Evolutionary conservation across 805 yeast genomes (phyloP), one percentile per base, ranked within the genome.

Genomic region (Pichia paraexigua): DNA sequence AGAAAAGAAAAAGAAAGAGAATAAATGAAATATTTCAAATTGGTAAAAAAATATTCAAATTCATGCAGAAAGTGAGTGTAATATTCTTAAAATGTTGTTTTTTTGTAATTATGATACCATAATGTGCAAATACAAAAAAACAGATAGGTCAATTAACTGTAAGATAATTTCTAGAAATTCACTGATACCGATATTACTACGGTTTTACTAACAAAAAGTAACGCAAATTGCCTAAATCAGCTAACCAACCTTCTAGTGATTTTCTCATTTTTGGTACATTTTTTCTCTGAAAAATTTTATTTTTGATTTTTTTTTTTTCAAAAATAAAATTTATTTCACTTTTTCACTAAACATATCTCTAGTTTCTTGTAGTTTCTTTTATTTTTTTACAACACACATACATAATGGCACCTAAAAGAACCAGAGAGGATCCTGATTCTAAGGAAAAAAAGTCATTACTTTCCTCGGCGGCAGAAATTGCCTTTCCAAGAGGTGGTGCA

Each of bases 401-500:
- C 15, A 21, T 9, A 4, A 51, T 51, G 53, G 51, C 53, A 45
- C 67, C 68, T 35, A 77, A 77, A 61, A 75, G 81, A 71, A 74
- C 71, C 60, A 76, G 79, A 69, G 71, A 74, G 40, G 78, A 73
- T 45, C 62, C 70, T 20, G 63, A 59, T n/a, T 46, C 61, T 2
- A 68, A 62, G 45, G 65, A 50, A 13, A 52, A 46, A 70, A 69
- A 58, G 32, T 58, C 67, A 12, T 56, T 63, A 30, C 58, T 60
- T 13, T 55, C 60, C 10, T 62, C 58, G 24, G 56, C 63, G 15
- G 68, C 66, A 53, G 87, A 83, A 52, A 71, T 75, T 42, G 74
- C 85, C 13, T 94, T 94, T 65, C 99, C 99, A 47, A 86, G 99
- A 80, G 99, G 99, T 60, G 99, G 99, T 47, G 81, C 85, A 13